Evolutionary conservation across 805 yeast species (phyloP).

Genomic region (Suhomyces tanzawaensis): DNA sequence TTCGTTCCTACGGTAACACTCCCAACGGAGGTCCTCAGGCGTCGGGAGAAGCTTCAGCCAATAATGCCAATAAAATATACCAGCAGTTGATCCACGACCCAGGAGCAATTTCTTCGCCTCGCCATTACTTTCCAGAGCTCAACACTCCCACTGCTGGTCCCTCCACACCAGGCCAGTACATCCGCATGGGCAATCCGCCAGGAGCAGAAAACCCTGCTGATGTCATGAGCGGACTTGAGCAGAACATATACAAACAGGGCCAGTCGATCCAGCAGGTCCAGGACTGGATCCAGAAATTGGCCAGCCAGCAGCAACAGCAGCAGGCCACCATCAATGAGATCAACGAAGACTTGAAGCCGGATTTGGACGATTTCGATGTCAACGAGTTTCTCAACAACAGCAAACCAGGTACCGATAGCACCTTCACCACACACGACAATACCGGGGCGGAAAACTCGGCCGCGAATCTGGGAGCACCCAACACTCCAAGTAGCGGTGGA

Average conservation of each 20-base stretch:
- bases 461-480: no score
- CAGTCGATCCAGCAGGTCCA: conserved; percentile 54
- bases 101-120: conserved; percentile 30
- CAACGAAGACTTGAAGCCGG: conserved; percentile 9
- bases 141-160: conserved; percentile 9
- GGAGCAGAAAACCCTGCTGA: conserved; percentile 11
- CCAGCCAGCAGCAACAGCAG: conserved; percentile 15
- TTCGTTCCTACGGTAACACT: conserved; percentile 23
- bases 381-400: conserved; percentile 48
- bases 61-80: conserved; percentile 26
- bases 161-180: conserved; percentile 2
- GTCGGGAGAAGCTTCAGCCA: conserved; percentile 7
- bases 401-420: no score
- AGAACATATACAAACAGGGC: conserved; percentile 48
- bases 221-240: conserved; percentile 41
- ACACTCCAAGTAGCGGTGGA: neutral
- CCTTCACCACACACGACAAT: no score
- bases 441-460: no score
- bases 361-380: conserved; percentile 36
- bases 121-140: conserved; percentile 34
- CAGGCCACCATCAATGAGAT: conserved; percentile 12
- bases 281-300: conserved; percentile 49
- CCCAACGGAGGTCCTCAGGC: conserved; percentile 8
- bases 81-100: conserved; percentile 29
- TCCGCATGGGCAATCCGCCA: conserved; percentile 8